Evolutionary conservation across 768 basidiomycete genomes (phyloP).

Genomic region (Psilocybe azurescens): DNA sequence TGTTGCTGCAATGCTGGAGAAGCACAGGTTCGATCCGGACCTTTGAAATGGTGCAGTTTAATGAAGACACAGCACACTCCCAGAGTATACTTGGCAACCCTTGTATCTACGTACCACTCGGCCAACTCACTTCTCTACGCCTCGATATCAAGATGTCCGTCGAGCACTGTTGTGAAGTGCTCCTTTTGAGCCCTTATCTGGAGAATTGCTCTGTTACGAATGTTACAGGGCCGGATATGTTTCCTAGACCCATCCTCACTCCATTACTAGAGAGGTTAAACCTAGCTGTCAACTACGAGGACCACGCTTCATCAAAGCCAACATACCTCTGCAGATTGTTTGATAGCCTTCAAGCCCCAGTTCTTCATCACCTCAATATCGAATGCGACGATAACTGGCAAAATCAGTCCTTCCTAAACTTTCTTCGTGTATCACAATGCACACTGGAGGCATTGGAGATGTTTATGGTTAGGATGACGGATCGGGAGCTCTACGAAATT

Average conservation of each 20-base stretch:
- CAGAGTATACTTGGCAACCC: conserved; percentile 5
- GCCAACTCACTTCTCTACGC: neutral
- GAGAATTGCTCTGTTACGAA: no score
- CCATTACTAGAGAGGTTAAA: conserved; percentile 2
- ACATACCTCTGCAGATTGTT: conserved; percentile 13
- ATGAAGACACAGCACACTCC: no score
- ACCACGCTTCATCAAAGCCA: conserved; percentile 1
- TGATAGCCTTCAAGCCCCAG: conserved; percentile 11
- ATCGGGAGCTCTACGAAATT: conserved; percentile 2
- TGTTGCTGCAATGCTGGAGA: conserved; percentile 1
- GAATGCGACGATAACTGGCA: conserved; percentile 14
- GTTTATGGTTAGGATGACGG: conserved; percentile 10
- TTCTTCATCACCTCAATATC: conserved; percentile 5
- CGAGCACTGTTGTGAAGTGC: conserved; percentile 5
- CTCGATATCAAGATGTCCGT: conserved; percentile 10
- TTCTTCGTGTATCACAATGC: conserved; percentile 8
- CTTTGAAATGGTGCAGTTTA: no score
- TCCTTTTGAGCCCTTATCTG: neutral
- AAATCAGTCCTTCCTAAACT: conserved; percentile 4
- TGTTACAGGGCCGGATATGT: no score
- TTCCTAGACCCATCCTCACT: no score
- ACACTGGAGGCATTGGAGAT: conserved; percentile 9
- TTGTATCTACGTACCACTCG: neutral
- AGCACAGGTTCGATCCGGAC: no score
- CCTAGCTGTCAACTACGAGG: conserved; percentile 14